phyloP scores from a whole-genome alignment of 2,329 filamentous ascomycete species.

The Aspergillus glaucus region DNA sequence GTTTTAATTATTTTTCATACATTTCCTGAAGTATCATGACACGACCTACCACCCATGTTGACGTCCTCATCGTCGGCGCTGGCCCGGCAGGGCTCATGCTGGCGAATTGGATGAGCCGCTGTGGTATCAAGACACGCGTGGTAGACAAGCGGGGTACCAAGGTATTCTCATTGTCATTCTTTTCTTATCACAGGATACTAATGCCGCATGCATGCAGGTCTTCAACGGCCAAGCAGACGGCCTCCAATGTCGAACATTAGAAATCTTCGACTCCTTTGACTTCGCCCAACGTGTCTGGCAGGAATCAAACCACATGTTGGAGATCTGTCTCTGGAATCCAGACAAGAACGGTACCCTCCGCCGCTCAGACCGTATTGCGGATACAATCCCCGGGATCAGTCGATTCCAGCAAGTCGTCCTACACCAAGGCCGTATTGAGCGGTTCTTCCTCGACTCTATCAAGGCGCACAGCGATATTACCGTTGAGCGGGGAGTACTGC shows the following conservation, averaged over 20 bases:
- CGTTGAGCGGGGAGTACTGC: slow-evolving; percentile 57
- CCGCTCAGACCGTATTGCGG: slow-evolving; percentile 55
- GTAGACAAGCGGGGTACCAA: slow-evolving; percentile 11
- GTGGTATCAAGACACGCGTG: slow-evolving; percentile 9
- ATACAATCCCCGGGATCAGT: slow-evolving; percentile 56
- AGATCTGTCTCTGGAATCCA: slow-evolving; percentile 48
- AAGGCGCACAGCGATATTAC: slow-evolving; percentile 48
- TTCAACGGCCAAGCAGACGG: slow-evolving; percentile 43
- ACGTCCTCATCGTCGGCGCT: slow-evolving; percentile 13
- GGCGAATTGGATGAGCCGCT: slow-evolving; percentile 7
- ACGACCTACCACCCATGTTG: slow-evolving; percentile 2
- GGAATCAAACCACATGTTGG: slow-evolving; percentile 21
- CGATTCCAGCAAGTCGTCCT: slow-evolving; percentile 61
- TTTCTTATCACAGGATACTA: background rate
- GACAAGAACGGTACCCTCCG: slow-evolving; percentile 52
- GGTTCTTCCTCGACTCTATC: slow-evolving; percentile 59
- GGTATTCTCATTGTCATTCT: background rate
- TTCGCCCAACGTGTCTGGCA: slow-evolving; percentile 56
- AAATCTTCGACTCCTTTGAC: slow-evolving; percentile 68
- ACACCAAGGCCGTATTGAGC: slow-evolving; percentile 65
- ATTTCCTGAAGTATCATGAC: too few species aligned
- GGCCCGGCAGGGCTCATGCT: slow-evolving; percentile 13
- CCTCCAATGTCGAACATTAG: slow-evolving; percentile 59
- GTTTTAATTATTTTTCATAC: too few species aligned
- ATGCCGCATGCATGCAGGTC: slow-evolving; percentile 1